Base-by-base conservation (phyloP, 2,329 filamentous ascomycete genomes). In the Xylariaceae sp. region DNA sequence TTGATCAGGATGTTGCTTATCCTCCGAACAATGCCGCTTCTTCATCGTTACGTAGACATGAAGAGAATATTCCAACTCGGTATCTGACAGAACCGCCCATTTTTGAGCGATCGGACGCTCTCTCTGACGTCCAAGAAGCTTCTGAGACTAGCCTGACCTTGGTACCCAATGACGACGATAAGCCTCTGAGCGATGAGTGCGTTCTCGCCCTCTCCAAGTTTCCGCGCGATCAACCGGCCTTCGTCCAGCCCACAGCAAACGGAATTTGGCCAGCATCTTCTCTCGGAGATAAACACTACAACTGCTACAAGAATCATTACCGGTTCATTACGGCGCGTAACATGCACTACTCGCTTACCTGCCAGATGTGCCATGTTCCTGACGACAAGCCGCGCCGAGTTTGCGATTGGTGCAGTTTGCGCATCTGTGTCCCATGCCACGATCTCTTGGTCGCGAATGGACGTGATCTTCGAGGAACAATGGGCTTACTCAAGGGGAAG, bases 391-490 rank as follows among this genome's bases (percentile, higher is more conserved):
- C 73, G 55, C 74, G 79, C 34, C 76, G 69, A 66, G 70, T 69
- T 17, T 82, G 79, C 62, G 66, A 67, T 13, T 79, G 75, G 64
- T 82, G 79, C 65, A 70, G 73, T 53, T 59, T 82, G 44, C 74
- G 79, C 47, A 73, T 83, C 51, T 84, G 81, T 64, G 69, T 71
- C 31, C 56, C 67, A 2, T 84, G 81, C 58, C 63, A 70, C 38
- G 72, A 69, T 12, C 62, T 68, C 18, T 63, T 83, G 49, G 68
- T 71, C 22, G 62, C 61, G 19, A 69, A 73, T 43, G 68, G 71
- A 38, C 69, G 73, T 19, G 73, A 81, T 53, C 65, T 83, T 31
- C 56, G 60, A n/a, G 63, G 59, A 36, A 63, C 80, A 9, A 58
- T 80, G 52, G 64, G 67, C n/a, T 62, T 69, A 11, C 43, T 71